Evolutionary conservation across 345 rosid species (phyloP), one percentile per base, ranked within the genome.

Genomic region (Lepidium africanum): DNA sequence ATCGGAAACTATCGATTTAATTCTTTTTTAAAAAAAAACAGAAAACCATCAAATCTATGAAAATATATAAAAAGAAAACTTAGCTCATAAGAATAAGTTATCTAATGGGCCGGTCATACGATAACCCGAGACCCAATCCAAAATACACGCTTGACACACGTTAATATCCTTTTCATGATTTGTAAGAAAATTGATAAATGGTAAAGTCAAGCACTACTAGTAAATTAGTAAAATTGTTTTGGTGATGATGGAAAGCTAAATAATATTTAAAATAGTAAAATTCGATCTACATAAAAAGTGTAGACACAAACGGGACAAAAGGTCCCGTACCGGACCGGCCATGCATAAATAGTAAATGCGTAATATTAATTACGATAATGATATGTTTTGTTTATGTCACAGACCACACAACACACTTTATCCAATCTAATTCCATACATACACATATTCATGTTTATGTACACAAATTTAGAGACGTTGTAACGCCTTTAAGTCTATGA

Each of bases 301-400:
- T 16, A 41, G 55, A 62, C 63, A 61, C 10, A n/a, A 52, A 71
- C 62, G n/a, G 2, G 75, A 71, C 69, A 71, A 33, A 68, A 71
- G 62, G 32, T 4, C 32, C 32, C 32, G 32, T 27, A 27, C 32
- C 32, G 68, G 69, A 52, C 69, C 39, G 15, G 19, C 60, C 60
- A 30, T 32, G 53, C 30, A 37, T 27, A 59, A 4, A 6, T 49
- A 69, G 43, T 59, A 69, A 69, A 49, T 69, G 67, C 33, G 67
- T 40, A 7, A 42, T 23, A 71, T 23, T 62, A 52, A 71, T 42
- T 14, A 71, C 56, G 48, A 71, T 15, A 71, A 54, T 10, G 69
- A 71, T 63, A 11, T 43, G 11, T 45, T 32, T 63, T 13, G 45
- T 63, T 9, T 37, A 46, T 4, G 14, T 5, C n/a, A 43, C 56